phyloP scores from a whole-genome alignment of 2,329 filamentous ascomycete genomes.

The Cladosporium sphaerospermum region DNA sequence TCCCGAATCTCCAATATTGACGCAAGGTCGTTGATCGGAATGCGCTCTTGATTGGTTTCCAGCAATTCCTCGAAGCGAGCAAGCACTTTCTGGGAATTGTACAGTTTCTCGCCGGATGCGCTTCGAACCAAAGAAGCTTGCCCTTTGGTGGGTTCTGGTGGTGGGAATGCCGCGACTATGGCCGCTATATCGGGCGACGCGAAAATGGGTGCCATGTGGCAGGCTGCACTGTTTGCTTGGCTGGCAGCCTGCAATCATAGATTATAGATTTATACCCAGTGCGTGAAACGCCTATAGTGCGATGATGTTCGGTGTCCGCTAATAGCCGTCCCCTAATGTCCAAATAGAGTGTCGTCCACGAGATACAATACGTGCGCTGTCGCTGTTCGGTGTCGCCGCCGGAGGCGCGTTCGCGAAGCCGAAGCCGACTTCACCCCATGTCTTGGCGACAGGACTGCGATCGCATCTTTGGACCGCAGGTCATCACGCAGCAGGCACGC shows the following conservation, averaged over 20 bases:
- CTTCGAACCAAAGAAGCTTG: constrained; percentile 20
- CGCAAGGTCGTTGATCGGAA: constrained; percentile 15
- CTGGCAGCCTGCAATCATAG: background rate
- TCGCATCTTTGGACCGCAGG: constrained; percentile 8
- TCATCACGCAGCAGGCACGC: background rate
- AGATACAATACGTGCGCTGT: no score
- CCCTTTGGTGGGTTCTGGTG: constrained; percentile 15
- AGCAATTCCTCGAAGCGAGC: constrained; percentile 12
- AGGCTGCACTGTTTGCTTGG: constrained; percentile 5
- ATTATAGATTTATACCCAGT: background rate
- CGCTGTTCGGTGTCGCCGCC: no score
- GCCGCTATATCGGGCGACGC: constrained; percentile 23
- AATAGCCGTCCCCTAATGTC: no score
- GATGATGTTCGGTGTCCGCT: no score
- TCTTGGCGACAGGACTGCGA: background rate
- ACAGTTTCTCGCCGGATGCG: constrained; percentile 17
- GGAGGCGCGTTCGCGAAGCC: no score
- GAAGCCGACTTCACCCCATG: no score
- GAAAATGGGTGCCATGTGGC: constrained; percentile 22
- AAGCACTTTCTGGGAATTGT: constrained; percentile 15
- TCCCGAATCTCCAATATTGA: constrained; percentile 13
- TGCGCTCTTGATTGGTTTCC: constrained; percentile 12
- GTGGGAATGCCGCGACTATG: constrained; percentile 21
- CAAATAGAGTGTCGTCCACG: no score
- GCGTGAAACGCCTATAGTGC: no score